These are phyloP conservation scores for Verticillium longisporum DNA, from an alignment of 2,329 filamentous ascomycete genomes.

Conservation along the genomic window DNA sequence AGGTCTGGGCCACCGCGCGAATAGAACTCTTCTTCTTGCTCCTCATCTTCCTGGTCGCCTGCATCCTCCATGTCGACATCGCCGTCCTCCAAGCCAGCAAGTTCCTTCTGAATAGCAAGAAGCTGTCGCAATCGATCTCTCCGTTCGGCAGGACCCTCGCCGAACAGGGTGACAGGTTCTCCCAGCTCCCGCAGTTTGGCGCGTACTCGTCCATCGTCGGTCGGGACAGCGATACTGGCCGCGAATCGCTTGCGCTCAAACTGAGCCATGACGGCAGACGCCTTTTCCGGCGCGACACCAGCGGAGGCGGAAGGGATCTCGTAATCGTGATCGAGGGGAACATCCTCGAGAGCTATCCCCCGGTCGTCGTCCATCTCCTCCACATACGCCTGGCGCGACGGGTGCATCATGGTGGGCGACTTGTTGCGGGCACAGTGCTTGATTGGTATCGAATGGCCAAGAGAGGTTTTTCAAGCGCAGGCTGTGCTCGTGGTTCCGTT, in stretches of 20 bases:
- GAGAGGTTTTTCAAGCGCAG: background rate
- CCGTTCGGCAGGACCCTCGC: constrained; percentile 78
- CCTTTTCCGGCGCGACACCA: constrained; percentile 71
- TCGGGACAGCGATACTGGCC: constrained; percentile 84
- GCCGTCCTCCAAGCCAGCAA: constrained; percentile 45
- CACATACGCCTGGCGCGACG: constrained; percentile 86
- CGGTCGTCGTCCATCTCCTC: constrained; percentile 55
- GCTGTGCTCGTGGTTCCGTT: background rate
- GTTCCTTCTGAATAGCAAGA: constrained; percentile 66
- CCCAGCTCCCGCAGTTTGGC: constrained; percentile 74
- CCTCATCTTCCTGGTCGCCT: constrained; percentile 49
- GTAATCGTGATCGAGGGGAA: constrained; percentile 74
- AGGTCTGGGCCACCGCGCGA: constrained; percentile 73
- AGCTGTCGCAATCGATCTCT: constrained; percentile 81
- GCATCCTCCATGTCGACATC: constrained; percentile 58
- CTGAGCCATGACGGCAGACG: constrained; percentile 77
- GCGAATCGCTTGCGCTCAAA: constrained; percentile 88
- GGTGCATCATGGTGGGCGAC: constrained; percentile 61
- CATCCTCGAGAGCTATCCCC: constrained; percentile 41
- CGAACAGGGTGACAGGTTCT: constrained; percentile 93
- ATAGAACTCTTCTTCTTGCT: constrained; percentile 91
- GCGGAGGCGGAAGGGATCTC: constrained; percentile 59
- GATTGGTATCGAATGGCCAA: background rate
- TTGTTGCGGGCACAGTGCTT: background rate
- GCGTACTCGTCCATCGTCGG: constrained; percentile 83